These are phyloP conservation scores for Rhytidiadelphus loreus DNA, from an alignment of 225 moss, liverwort and hornwort genomes.

Conservation along the genomic window DNA sequence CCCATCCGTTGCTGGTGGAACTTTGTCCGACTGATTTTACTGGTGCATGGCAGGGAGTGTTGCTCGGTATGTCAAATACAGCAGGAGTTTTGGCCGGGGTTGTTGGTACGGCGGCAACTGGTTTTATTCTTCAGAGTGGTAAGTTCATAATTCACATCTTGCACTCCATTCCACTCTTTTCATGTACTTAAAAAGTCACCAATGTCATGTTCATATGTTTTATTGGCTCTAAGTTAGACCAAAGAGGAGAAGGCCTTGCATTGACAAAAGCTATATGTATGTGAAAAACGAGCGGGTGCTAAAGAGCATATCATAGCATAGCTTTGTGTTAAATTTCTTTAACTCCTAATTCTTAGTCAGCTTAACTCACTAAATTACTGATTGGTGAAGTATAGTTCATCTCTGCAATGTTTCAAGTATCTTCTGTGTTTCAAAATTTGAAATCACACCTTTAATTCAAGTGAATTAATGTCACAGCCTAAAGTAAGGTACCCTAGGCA, in stretches of 20 bases:
- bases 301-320: not conserved
- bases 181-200: not conserved
- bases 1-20: not conserved
- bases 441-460: not conserved
- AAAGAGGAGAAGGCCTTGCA: not conserved
- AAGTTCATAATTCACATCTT: not conserved
- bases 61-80: constrained; percentile 89
- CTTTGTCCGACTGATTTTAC: not conserved
- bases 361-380: not conserved
- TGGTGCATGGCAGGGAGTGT: constrained; percentile 54
- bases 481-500: no score
- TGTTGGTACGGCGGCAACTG: constrained; percentile 90
- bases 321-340: not conserved
- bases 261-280: not conserved
- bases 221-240: not conserved
- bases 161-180: not conserved
- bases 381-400: not conserved
- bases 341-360: not conserved
- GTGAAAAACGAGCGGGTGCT: not conserved
- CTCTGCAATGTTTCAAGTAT: not conserved
- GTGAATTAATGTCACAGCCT: not conserved
- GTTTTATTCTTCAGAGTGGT: constrained; percentile 88
- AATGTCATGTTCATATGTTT: not conserved
- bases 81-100: constrained; percentile 95
- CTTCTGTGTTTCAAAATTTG: not conserved